Conservation (phyloP, 345 rosid genomes). For the Clausena lansium region DNA sequence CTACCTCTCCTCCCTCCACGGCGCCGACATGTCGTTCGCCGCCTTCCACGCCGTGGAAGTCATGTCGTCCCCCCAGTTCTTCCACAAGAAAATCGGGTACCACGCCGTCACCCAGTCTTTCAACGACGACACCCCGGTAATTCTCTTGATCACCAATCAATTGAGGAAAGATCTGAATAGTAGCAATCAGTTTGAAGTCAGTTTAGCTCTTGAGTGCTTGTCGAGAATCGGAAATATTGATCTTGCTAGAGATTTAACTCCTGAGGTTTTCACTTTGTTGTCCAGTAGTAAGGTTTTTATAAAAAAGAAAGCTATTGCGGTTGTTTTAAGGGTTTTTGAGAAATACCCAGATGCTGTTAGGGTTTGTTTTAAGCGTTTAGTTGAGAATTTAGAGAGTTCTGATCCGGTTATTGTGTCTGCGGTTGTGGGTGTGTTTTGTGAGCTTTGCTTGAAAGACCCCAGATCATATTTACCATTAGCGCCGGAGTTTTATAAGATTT, state of each 20-base stretch:
- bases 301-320: conserved; percentile 74
- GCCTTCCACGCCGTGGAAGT: conserved; percentile 87
- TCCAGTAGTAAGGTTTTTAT: conserved; percentile 62
- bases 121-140: conserved; percentile 70
- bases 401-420: conserved; percentile 64
- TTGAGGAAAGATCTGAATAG: conserved; percentile 80
- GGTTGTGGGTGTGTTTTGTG: conserved; percentile 80
- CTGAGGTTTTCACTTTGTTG: conserved; percentile 78
- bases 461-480: conserved; percentile 79
- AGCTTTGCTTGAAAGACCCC: conserved; percentile 72
- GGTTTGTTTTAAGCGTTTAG: conserved; percentile 88
- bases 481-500: conserved; percentile 75
- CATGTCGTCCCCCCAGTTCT: conserved; percentile 68
- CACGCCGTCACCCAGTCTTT: conserved; percentile 81
- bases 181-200: conserved; percentile 65
- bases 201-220: conserved; percentile 80
- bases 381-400: conserved; percentile 79
- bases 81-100: conserved; percentile 75
- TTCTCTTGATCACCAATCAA: conserved; percentile 83
- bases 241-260: conserved; percentile 82
- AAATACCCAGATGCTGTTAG: conserved; percentile 86
- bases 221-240: conserved; percentile 71
- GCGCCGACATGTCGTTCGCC: conserved; percentile 85
- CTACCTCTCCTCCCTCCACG: conserved; percentile 71
- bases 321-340: conserved; percentile 72